Percentiles rank a stretch among this genome's conserved stretches.
Conservation (phyloP, 2,329 filamentous ascomycete genomes). For the Talaromyces sp. region DNA sequence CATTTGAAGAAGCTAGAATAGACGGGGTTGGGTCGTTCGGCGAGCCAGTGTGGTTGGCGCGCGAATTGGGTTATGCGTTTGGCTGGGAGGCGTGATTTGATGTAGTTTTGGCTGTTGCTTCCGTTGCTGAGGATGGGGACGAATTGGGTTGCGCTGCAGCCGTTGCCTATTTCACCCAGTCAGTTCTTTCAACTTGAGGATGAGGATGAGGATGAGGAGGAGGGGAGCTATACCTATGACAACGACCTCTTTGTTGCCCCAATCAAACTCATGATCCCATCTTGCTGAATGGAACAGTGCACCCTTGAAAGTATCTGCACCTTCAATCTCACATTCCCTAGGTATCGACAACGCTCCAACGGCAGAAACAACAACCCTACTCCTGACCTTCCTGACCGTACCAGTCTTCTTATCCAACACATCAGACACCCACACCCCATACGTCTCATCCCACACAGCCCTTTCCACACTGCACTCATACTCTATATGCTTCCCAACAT, state of each 20-base stretch:
- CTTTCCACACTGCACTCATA: constrained; percentile 26
- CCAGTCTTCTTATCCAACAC: constrained; percentile 28
- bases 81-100: constrained; percentile 28
- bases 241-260: constrained; percentile 39
- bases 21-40: constrained; percentile 45
- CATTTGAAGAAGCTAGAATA: constrained; percentile 45
- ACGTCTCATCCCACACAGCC: constrained; percentile 23
- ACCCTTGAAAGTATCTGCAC: constrained; percentile 35
- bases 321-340: constrained; percentile 31
- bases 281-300: constrained; percentile 42
- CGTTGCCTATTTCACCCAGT: constrained; percentile 38
- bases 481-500: constrained; percentile 26
- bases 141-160: constrained; percentile 51
- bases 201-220: neutral
- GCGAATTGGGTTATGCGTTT: constrained; percentile 49
- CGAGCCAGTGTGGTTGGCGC: constrained; percentile 53
- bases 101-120: constrained; percentile 20
- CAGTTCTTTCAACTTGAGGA: neutral
- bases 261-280: constrained; percentile 44
- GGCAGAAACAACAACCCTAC: constrained; percentile 32
- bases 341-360: constrained; percentile 33
- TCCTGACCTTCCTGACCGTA: constrained; percentile 23
- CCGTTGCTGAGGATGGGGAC: constrained; percentile 45
- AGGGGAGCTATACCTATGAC: constrained; percentile 33
- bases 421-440: constrained; percentile 30